Evolutionary conservation across 2,329 filamentous ascomycete species (phyloP), one percentile per base, ranked within the genome.

Genomic region (Xylaria sp.): DNA sequence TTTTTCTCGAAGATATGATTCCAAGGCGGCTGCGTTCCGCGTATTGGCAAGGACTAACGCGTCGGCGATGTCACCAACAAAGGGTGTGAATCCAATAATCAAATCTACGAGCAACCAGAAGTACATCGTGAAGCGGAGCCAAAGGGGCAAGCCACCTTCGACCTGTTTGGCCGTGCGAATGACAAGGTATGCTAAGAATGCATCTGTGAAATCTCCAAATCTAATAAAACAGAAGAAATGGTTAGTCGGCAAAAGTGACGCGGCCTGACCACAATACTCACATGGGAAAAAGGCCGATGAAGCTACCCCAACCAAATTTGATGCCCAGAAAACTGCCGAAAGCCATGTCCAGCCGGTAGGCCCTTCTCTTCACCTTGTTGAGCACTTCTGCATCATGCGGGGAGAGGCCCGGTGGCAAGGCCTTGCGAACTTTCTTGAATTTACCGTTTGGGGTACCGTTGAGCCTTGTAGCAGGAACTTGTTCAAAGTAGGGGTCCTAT

Each of bases 401-500:
- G 20, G 94, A 95, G 59, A 98, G 88, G 61, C 95, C 95, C 29
- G 88, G 87, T 0, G 94, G 94, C 39, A 94, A 83, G 25, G 93
- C 92, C 81, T 96, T 97, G 82, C 92, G 93, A 77, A 90, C 87
- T 79, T 92, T 97, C 83, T 93, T 95, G 64, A 86, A 84, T 78
- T 94, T 96, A 74, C 88, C 89, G 2, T 49, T 86, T 29, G 89
- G 88, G 61, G 84, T 87, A 66, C 89, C 89, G 71, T 89, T 81
- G 47, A 92, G 83, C 69, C 89, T 86, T 9, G 91, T 92, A 47
- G 94, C 90, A 25, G 90, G 89, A 39, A 97, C 89, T 72, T 89
- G 85, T 78, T 97, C 93, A 74, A 94, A 97, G 81, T 94, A 97
- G 5, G 94, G 94, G 77, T 98, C 94, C 92, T 97, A 74, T 39